A percentile compares a stretch with the other conserved stretches of the same genome.
These are phyloP conservation scores for Claviceps monticola DNA, from an alignment of 2,329 filamentous ascomycete species.

Conservation along the genomic window DNA sequence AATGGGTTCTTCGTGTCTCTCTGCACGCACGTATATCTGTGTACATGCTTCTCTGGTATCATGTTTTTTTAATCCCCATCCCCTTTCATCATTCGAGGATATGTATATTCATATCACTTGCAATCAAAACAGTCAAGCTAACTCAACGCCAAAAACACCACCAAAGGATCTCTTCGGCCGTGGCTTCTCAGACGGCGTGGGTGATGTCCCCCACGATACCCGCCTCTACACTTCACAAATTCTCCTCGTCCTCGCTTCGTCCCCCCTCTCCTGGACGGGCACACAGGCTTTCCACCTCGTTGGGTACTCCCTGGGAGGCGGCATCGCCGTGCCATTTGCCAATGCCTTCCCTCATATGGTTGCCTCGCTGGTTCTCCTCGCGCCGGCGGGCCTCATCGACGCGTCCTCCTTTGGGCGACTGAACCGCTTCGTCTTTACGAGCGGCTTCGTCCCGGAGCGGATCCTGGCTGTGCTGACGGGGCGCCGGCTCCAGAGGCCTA, in stretches of 20 bases:
- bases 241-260: slow-evolving; percentile 55
- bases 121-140: background rate
- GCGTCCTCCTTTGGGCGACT: slow-evolving; percentile 35
- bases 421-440: slow-evolving; percentile 38
- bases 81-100: background rate
- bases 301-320: slow-evolving; percentile 74
- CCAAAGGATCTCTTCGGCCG: slow-evolving; percentile 50
- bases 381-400: slow-evolving; percentile 62
- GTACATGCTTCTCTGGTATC: too few relatives aligned
- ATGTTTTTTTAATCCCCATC: too few relatives aligned
- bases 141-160: background rate
- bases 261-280: slow-evolving; percentile 53
- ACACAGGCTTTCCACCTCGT: slow-evolving; percentile 46
- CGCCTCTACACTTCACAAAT: slow-evolving; percentile 61
- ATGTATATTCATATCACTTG: too few relatives aligned
- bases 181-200: slow-evolving; percentile 51
- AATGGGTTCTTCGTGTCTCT: too few relatives aligned
- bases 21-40: too few relatives aligned
- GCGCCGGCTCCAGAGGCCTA: slow-evolving; percentile 34
- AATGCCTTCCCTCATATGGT: slow-evolving; percentile 59
- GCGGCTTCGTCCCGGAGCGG: slow-evolving; percentile 38
- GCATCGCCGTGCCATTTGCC: slow-evolving; percentile 61
- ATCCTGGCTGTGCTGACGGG: slow-evolving; percentile 35
- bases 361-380: slow-evolving; percentile 58
- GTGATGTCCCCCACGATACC: slow-evolving; percentile 56